Evolutionary conservation across 2,329 filamentous ascomycete species (phyloP), one percentile per base, ranked within the genome.

Genomic region (Coniochaeta sp.): DNA sequence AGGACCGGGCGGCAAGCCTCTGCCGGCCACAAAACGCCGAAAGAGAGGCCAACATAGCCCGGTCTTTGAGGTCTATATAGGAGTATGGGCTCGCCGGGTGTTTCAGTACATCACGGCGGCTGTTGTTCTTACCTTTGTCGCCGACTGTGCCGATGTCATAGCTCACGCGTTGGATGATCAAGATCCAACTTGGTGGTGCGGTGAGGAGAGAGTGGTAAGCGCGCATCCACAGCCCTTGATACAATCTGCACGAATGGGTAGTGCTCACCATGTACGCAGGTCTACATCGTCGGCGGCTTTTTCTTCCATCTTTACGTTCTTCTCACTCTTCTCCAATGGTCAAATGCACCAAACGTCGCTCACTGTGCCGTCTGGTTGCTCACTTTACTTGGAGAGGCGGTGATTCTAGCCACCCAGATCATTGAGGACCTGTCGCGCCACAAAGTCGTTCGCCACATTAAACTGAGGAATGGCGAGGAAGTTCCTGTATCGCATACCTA

Each of bases 261-360:
- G 6, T 52, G 24, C 43, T 47, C 43, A 52, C 47, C 16, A 22
- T 14, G 17, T 52, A n/a, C 7, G 22, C 50, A 96, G 92, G 88
- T 96, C 70, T 96, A 96, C 73, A 80, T 96, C 64, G 84, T 91
- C 60, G 91, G 89, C 59, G 89, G 90, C 52, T 89, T 92, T 65
- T 96, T 96, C 79, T 86, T 95, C 64, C 95, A 96, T 77, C 82
- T 90, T 57, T 87, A 96, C 66, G 83, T 96, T 65, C 82, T 96
- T 65, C 89, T 97, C 69, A 92, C 92, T 33, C 83, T 98, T 61
- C 81, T 96, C 68, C 93, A 97, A 73, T 89, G 89, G 70, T 86
- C 85, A 63, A 87, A 91, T 36, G 90, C 90, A 14, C 95, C 95
- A 0, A 93, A 88, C 57, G 78, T 87, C 55, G 87, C 90, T 59